Conservation (phyloP, 2,329 filamentous ascomycete genomes). For the Atkinsonella texensis region DNA sequence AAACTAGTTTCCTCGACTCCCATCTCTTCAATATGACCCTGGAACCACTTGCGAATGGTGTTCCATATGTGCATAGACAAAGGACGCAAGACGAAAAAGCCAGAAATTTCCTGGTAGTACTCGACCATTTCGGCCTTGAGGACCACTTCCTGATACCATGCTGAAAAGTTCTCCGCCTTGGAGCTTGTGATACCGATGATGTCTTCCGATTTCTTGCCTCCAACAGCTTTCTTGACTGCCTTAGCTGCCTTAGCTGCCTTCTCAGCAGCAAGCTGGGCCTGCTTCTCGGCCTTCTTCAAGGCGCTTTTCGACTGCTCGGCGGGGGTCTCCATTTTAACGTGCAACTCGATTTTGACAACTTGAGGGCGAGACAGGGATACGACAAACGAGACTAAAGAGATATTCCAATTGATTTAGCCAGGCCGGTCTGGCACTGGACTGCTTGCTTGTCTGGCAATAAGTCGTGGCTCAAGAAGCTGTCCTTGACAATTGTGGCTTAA, state of each 20-base stretch:
- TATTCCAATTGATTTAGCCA: neutral
- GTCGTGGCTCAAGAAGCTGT: neutral
- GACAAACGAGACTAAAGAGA: neutral
- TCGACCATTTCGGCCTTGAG: constrained; percentile 96
- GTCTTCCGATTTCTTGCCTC: constrained; percentile 49
- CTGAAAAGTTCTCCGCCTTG: constrained; percentile 78
- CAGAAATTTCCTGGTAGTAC: constrained; percentile 90
- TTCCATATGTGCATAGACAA: constrained; percentile 56
- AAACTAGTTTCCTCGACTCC: constrained; percentile 95
- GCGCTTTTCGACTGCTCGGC: constrained; percentile 45
- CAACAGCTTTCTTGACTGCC: constrained; percentile 44
- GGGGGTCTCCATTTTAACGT: constrained; percentile 17
- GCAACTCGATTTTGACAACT: neutral
- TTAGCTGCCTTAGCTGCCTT: constrained; percentile 52
- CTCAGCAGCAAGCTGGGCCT: constrained; percentile 46
- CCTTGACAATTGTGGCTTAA: neutral
- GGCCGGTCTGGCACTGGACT: neutral
- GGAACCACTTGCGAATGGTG: constrained; percentile 55
- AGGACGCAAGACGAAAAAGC: constrained; percentile 85
- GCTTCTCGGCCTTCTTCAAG: constrained; percentile 54
- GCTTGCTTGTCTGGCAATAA: neutral
- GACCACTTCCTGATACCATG: constrained; percentile 97
- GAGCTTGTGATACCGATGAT: constrained; percentile 80
- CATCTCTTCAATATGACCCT: constrained; percentile 70
- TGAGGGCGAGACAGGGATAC: neutral